Evolutionary conservation across 176 grass and related monocot species (phyloP).

Genomic region (Typha latifolia): DNA sequence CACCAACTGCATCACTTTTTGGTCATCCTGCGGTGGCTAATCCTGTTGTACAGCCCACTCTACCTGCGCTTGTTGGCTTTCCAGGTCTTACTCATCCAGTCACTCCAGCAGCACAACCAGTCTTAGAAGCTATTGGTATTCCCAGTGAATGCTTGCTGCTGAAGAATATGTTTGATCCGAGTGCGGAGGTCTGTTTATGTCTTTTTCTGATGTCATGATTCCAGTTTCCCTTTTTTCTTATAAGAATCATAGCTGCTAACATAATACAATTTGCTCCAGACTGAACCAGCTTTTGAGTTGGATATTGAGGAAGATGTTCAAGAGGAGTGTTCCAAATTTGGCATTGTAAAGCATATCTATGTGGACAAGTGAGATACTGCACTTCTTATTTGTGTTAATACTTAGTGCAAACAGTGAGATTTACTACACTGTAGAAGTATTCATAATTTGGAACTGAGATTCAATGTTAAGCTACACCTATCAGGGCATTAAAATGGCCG

Average conservation of each 20-base stretch:
- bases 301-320: slow-evolving; percentile 84
- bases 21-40: slow-evolving; percentile 41
- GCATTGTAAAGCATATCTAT: slow-evolving; percentile 62
- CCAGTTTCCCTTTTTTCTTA: no score
- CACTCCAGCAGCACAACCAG: slow-evolving; percentile 27
- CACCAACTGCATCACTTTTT: slow-evolving; percentile 58
- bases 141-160: slow-evolving; percentile 84
- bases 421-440: no score
- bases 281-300: slow-evolving; percentile 81
- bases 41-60: slow-evolving; percentile 29
- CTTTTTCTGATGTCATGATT: neutral
- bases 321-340: slow-evolving; percentile 80
- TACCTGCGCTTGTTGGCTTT: slow-evolving; percentile 39
- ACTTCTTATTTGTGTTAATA: neutral
- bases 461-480: no score
- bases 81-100: slow-evolving; percentile 33
- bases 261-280: slow-evolving; percentile 27
- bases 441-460: no score
- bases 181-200: slow-evolving; percentile 45
- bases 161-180: slow-evolving; percentile 98
- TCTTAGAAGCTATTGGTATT: slow-evolving; percentile 25
- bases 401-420: no score
- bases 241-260: no score
- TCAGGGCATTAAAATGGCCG: no score
- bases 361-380: slow-evolving; percentile 57